Conservation (phyloP, 495 filamentous ascomycete species). For the Delitschia confertaspora region DNA sequence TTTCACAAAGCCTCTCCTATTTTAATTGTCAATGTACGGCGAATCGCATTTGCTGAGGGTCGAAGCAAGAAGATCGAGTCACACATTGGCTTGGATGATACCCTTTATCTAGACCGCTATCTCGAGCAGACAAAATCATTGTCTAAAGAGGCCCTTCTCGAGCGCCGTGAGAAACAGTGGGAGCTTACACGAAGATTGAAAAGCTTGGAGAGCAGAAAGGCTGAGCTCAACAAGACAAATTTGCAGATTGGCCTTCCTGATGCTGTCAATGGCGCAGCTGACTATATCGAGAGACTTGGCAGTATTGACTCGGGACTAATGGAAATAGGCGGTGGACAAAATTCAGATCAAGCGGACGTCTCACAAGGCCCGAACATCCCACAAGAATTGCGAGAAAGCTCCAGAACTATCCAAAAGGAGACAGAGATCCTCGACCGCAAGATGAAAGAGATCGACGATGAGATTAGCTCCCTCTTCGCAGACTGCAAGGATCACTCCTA, state of each 20-base stretch:
- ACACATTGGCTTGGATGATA: slow-evolving; percentile 63
- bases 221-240: slow-evolving; percentile 35
- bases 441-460: slow-evolving; percentile 42
- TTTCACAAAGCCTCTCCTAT: slow-evolving; percentile 73
- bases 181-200: slow-evolving; percentile 57
- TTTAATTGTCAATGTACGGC: slow-evolving; percentile 79
- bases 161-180: slow-evolving; percentile 62
- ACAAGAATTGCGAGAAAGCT: not conserved
- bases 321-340: slow-evolving; percentile 14
- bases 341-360: slow-evolving; percentile 7
- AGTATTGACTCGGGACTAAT: slow-evolving; percentile 16
- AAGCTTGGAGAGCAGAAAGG: slow-evolving; percentile 43
- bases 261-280: slow-evolving; percentile 19
- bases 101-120: slow-evolving; percentile 82
- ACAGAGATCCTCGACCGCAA: slow-evolving; percentile 38
- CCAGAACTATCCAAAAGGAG: slow-evolving; percentile 13
- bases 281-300: slow-evolving; percentile 19
- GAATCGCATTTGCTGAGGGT: slow-evolving; percentile 58
- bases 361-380: slow-evolving; percentile 7
- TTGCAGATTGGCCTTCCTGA: slow-evolving; percentile 15
- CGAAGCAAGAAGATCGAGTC: slow-evolving; percentile 66
- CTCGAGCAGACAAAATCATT: slow-evolving; percentile 47
- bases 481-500: slow-evolving; percentile 56
- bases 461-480: slow-evolving; percentile 55
- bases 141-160: slow-evolving; percentile 46